These are phyloP conservation scores for Groenewaldozyma tartarivorans DNA, from an alignment of 805 yeast species.

Conservation along the genomic window DNA sequence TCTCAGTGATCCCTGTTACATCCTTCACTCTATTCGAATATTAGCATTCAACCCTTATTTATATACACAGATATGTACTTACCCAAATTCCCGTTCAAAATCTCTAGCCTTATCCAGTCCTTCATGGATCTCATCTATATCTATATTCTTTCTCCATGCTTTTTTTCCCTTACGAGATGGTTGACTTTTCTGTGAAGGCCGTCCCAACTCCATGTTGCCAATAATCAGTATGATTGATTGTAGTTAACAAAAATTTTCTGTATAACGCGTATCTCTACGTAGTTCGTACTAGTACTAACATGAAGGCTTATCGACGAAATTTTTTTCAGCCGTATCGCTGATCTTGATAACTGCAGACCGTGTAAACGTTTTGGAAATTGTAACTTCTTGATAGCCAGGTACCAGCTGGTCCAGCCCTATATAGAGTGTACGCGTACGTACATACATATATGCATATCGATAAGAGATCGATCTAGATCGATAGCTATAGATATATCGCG, in stretches of 20 bases:
- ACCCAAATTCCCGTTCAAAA: slow-evolving; percentile 33
- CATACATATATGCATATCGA: too few species aligned
- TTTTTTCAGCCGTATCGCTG: too few species aligned
- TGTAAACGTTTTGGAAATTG: too few species aligned
- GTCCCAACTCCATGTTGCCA: slow-evolving; percentile 28
- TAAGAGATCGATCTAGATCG: too few species aligned
- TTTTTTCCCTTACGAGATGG: slow-evolving; percentile 85
- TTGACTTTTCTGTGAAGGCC: slow-evolving; percentile 57
- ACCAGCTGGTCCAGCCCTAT: too few species aligned
- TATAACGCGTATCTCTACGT: too few species aligned
- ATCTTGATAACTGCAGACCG: too few species aligned
- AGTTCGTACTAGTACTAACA: too few species aligned
- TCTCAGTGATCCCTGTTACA: slow-evolving; percentile 23
- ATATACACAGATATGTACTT: too few species aligned
- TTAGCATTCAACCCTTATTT: not conserved
- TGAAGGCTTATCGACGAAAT: too few species aligned
- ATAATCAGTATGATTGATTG: not conserved
- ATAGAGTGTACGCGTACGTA: too few species aligned
- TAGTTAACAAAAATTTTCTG: slow-evolving; percentile 1
- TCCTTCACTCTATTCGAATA: slow-evolving; percentile 7
- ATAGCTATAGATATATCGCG: too few species aligned
- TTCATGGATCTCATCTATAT: slow-evolving; percentile 65
- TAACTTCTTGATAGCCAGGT: not conserved
- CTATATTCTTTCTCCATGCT: slow-evolving; percentile 90
- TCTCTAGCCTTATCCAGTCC: slow-evolving; percentile 65